Evolutionary conservation across 805 yeast species (phyloP), one percentile per base, ranked within the genome.

Genomic region (Candida silvicultrix): DNA sequence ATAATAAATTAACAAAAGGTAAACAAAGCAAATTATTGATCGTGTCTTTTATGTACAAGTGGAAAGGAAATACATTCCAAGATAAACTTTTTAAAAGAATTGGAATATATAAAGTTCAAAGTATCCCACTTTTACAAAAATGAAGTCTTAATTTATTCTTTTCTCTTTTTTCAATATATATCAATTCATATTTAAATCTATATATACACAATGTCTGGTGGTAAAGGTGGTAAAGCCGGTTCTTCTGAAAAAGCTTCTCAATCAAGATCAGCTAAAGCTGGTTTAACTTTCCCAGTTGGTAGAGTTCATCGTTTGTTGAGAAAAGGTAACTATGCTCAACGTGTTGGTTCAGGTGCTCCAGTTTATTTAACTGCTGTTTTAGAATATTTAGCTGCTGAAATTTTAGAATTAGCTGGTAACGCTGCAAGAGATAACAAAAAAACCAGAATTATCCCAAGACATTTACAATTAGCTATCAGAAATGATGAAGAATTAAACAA

Each of bases 311-410:
- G 97, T 77, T 80, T 90, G 62, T 76, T 92, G 67, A 88, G 95
- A 83, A 89, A 85, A 76, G 97, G 96, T 70, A 88, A 90, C 84
- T 88, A 92, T 78, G 95, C 97, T 66, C 95, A 90, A 77, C 85
- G 98, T 78, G 85, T 92, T 63, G 97, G 98, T 81, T 89, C 97
- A 59, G 97, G 96, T 83, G 97, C 98, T 64, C 97, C 98, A 75
- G 92, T 92, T 55, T 92, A 90, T 77, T 80, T 92, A 68, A 90
- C 98, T 59, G 95, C 98, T 47, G 97, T 92, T 49, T 79, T 92
- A 64, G 98, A 92, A 75, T 92, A 92, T 71, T 81, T 92, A 69
- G 90, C 97, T 68, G 97, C 97, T 60, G 98, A 92, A 82, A 89
- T 92, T 58, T 83, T 92, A 65, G 98, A 92, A 78, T 84, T 92